Conservation (phyloP, 192 early-diverging fungal genomes). For the Dissophora ornata region DNA sequence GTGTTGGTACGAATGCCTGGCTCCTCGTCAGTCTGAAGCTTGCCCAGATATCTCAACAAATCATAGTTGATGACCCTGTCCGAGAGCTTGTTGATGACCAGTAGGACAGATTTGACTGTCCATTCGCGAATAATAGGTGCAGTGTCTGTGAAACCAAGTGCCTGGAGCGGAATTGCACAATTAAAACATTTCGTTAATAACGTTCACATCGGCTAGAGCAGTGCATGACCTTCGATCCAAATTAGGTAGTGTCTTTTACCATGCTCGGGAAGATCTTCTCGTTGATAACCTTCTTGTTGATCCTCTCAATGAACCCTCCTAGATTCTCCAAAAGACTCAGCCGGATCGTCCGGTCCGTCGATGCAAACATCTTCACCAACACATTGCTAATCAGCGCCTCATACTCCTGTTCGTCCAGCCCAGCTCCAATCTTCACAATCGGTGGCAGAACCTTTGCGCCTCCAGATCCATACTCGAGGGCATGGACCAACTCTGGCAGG, state of each 20-base stretch:
- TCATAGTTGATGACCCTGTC: slow-evolving; percentile 87
- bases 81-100: slow-evolving; percentile 70
- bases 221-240: too few species aligned
- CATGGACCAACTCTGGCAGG: slow-evolving; percentile 88
- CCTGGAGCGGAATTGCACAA: slow-evolving; percentile 60
- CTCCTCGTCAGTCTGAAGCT: slow-evolving; percentile 89
- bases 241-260: too few species aligned
- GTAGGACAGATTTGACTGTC: slow-evolving; percentile 86
- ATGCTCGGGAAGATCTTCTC: slow-evolving; percentile 91
- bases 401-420: slow-evolving; percentile 80
- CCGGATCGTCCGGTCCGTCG: slow-evolving; percentile 88
- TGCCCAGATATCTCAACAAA: slow-evolving; percentile 87
- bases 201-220: too few species aligned
- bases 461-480: slow-evolving; percentile 83
- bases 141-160: slow-evolving; percentile 88
- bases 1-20: slow-evolving; percentile 97
- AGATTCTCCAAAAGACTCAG: slow-evolving; percentile 88
- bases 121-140: slow-evolving; percentile 92
- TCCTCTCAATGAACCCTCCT: slow-evolving; percentile 73
- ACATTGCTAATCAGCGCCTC: slow-evolving; percentile 74
- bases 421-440: slow-evolving; percentile 87
- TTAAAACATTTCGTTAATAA: background rate
- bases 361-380: slow-evolving; percentile 87
- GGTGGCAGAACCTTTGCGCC: slow-evolving; percentile 79
- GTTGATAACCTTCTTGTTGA: slow-evolving; percentile 74